Evolutionary conservation across 2,329 filamentous ascomycete genomes (phyloP).

Genomic region (Curvularia lunata): DNA sequence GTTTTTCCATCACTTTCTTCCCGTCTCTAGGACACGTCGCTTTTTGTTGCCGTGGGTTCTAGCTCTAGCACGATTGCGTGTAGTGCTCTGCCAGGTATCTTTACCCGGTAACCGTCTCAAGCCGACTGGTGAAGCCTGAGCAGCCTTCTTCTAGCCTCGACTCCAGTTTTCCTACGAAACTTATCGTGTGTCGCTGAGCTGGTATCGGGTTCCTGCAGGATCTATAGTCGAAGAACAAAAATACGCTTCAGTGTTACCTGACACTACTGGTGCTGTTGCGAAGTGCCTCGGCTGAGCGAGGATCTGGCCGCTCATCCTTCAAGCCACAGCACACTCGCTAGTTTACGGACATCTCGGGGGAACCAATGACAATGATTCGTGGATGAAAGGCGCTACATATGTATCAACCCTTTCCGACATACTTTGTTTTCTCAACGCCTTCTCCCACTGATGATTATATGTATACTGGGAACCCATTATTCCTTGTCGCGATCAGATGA

Average conservation of each 20-base stretch:
- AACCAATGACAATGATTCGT: not conserved
- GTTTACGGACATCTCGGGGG: not conserved
- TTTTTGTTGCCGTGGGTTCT: not conserved
- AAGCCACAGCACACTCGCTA: not conserved
- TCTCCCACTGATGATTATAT: not conserved
- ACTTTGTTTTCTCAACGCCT: not conserved
- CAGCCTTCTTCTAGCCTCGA: not conserved
- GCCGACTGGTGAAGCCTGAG: not conserved
- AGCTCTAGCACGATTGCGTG: not conserved
- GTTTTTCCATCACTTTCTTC: not conserved
- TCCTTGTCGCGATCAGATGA: not conserved
- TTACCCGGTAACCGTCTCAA: constrained; percentile 11
- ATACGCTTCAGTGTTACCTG: not conserved
- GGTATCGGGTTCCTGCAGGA: not conserved
- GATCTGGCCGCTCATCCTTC: not conserved
- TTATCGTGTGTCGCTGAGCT: not conserved
- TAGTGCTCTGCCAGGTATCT: constrained; percentile 7
- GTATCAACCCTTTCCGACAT: not conserved
- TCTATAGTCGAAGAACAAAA: not conserved
- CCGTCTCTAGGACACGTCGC: not conserved
- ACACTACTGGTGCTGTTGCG: not conserved
- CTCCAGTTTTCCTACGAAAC: not conserved
- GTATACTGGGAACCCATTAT: not conserved
- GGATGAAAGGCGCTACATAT: not conserved
- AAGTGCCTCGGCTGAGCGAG: not conserved